Evolutionary conservation across 2,329 filamentous ascomycete genomes (phyloP).

Genomic region (Pyrenophora tritici-repentis): DNA sequence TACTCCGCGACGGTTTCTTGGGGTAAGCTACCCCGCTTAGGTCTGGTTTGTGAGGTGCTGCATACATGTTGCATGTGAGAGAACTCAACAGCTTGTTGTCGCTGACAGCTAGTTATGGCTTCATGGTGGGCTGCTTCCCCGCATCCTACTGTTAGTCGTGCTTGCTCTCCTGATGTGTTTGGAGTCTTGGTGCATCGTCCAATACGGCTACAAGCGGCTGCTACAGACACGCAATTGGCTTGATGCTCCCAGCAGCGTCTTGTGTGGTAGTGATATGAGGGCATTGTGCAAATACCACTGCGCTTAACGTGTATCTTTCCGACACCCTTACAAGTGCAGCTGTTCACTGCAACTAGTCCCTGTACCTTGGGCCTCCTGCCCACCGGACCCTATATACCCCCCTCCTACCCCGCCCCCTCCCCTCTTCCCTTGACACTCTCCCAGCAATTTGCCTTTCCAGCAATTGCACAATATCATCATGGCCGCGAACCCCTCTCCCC

Average conservation of each 20-base stretch:
- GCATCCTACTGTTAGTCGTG: slow-evolving; percentile 1
- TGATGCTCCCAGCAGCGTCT: background rate
- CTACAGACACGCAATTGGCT: slow-evolving; percentile 4
- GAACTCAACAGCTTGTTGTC: slow-evolving; percentile 31
- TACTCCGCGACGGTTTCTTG: slow-evolving; percentile 14
- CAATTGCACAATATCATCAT: slow-evolving; percentile 40
- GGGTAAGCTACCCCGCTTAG: slow-evolving; percentile 34
- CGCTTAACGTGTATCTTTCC: slow-evolving; percentile 2
- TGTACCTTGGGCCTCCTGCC: slow-evolving; percentile 14
- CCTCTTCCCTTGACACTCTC: slow-evolving; percentile 30
- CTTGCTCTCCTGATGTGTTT: slow-evolving; percentile 12
- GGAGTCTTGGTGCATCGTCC: background rate
- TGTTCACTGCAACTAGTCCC: background rate
- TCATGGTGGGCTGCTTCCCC: slow-evolving; percentile 7
- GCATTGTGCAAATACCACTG: slow-evolving; percentile 1
- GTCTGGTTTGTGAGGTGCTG: slow-evolving; percentile 20
- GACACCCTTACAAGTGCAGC: slow-evolving; percentile 8
- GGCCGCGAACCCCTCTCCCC: slow-evolving; percentile 49
- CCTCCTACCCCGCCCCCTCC: slow-evolving; percentile 35
- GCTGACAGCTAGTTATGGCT: slow-evolving; percentile 18
- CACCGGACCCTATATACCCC: slow-evolving; percentile 9
- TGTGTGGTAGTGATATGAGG: too few species aligned
- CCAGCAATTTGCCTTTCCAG: slow-evolving; percentile 29
- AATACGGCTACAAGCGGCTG: background rate
- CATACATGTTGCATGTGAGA: slow-evolving; percentile 27